Evolutionary conservation across 352 stramenopile species (phyloP), one percentile per base, ranked within the genome.

Genomic region (Phytopythium boreale): DNA sequence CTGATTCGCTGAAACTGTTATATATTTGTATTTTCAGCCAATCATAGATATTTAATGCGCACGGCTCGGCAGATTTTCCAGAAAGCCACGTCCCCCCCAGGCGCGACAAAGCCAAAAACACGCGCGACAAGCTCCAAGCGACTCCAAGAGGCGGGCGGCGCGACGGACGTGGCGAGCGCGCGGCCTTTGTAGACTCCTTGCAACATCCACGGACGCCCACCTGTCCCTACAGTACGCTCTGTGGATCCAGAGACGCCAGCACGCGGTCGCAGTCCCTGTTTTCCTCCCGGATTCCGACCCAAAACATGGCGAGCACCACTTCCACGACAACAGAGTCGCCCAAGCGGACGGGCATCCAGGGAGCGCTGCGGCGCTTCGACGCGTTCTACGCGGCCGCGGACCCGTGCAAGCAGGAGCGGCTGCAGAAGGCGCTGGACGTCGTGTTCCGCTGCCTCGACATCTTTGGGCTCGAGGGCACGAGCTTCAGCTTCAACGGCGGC

Each of bases 401-500:
- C 64, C 46, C 64, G 20, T 50, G 68, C 31, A 89, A 70, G 64
- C 78, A 81, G 26, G 64, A 56, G 49, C 75, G 81, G 19, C 61
- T 94, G 53, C 79, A 88, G 27, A 88, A 87, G 61, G 79, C 86
- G 36, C 72, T 94, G 31, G 79, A 92, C 56, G 79, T 92, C 62
- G 76, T 92, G 51, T 76, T 87, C 63, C 87, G 86, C 62, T 78
- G 82, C 55, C 87, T 91, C 51, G 86, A 94, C 69, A 92, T 94
- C 58, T 91, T 94, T 27, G 80, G 78, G 2, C 64, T 92, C 20
- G 84, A 90, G 26, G 76, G 82, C 56, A 69, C 92, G 14, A 90
- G 80, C 67, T 94, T 98, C 50, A 96, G 84, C 70, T 98, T 98
- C 70, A 98, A 98, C 64, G 92, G 92, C 27, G 92, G 91, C 59